Evolutionary conservation across 2,329 filamentous ascomycete species (phyloP).

Genomic region (Drechslera avenae): DNA sequence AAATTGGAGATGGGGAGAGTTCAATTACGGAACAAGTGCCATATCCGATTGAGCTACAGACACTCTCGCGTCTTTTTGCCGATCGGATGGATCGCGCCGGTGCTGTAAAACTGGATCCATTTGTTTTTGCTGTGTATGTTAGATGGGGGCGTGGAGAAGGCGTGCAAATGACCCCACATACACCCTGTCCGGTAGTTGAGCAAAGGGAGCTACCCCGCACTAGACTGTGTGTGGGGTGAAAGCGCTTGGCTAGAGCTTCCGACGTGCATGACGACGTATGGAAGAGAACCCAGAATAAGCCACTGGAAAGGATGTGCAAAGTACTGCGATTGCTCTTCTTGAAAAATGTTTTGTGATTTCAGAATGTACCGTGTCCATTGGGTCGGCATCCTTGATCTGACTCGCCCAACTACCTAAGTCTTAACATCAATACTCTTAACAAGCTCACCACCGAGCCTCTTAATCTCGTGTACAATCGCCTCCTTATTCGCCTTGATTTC

Average conservation of each 20-base stretch:
- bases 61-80: not conserved
- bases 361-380: no score
- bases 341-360: no score
- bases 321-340: no score
- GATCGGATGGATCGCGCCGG: slow-evolving; percentile 1
- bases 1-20: not conserved
- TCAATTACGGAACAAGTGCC: not conserved
- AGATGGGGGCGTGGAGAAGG: slow-evolving; percentile 6
- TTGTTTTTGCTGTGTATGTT: not conserved
- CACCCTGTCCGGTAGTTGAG: not conserved
- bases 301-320: no score
- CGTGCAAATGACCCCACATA: slow-evolving; percentile 17
- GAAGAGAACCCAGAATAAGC: not conserved
- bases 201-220: slow-evolving; percentile 13
- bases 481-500: slow-evolving; percentile 68
- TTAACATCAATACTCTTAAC: slow-evolving; percentile 52
- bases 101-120: not conserved
- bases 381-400: not conserved
- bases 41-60: not conserved
- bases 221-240: slow-evolving; percentile 17
- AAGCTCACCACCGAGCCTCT: slow-evolving; percentile 64
- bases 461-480: slow-evolving; percentile 74
- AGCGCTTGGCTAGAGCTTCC: not conserved
- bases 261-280: not conserved
- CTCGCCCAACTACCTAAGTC: not conserved